Evolutionary conservation across 2,329 filamentous ascomycete genomes (phyloP).

Genomic region (Cladosporium sphaerospermum): DNA sequence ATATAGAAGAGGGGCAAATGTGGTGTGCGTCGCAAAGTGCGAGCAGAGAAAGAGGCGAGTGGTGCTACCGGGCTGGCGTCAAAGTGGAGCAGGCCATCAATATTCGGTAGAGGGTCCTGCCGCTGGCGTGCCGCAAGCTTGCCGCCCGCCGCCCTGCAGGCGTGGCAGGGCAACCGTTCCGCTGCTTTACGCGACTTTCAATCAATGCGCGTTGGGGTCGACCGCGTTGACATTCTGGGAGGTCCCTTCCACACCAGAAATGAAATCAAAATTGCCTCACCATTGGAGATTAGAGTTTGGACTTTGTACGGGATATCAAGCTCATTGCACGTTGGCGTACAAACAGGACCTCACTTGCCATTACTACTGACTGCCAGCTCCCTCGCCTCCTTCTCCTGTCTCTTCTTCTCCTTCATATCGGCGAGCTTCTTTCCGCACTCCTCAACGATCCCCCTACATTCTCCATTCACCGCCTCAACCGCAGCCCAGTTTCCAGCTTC

Average conservation of each 20-base stretch:
- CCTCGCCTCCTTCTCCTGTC: conserved; percentile 16
- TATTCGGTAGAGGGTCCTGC: not conserved
- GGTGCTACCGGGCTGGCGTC: not conserved
- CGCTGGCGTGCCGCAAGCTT: not conserved
- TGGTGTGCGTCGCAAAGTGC: conserved; percentile 4
- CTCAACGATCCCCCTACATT: conserved; percentile 24
- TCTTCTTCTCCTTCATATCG: conserved; percentile 10
- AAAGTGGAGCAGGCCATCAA: conserved; percentile 1
- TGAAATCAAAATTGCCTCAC: no score
- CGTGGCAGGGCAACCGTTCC: not conserved
- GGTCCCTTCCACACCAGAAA: no score
- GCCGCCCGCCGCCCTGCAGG: not conserved
- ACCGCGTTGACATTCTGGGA: no score
- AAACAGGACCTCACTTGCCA: no score
- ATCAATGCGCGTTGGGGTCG: not conserved
- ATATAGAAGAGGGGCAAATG: not conserved
- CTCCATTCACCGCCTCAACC: conserved; percentile 50
- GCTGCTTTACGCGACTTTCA: not conserved
- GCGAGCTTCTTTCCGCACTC: conserved; percentile 20
- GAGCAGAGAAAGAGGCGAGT: conserved; percentile 11
- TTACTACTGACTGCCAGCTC: conserved; percentile 5
- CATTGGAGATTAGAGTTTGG: no score
- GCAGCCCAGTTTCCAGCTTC: conserved; percentile 66
- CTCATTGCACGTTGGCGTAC: no score
- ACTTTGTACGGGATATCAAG: no score